phyloP scores from a whole-genome alignment of 2,329 filamentous ascomycete genomes.

The Diaporthe citri region DNA sequence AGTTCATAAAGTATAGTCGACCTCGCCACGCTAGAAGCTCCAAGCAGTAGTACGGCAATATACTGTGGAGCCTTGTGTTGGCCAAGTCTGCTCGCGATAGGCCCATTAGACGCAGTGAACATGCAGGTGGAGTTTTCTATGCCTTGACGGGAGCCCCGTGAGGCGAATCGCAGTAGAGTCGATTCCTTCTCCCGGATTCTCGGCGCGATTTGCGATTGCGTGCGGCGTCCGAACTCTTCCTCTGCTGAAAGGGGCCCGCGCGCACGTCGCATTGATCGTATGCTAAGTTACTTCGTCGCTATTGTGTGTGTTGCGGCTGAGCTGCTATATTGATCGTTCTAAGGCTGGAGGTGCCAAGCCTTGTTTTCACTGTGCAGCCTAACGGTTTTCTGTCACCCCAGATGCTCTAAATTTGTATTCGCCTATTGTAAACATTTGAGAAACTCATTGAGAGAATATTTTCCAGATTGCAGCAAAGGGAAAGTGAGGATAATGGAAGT shows the following conservation, averaged over 20 bases:
- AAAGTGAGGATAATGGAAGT: too few species aligned
- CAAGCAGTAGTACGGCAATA: neutral
- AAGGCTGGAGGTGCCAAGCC: slow-evolving; percentile 6
- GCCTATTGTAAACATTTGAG: too few species aligned
- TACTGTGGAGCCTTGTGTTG: neutral
- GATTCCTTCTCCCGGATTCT: neutral
- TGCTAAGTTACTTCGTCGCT: neutral
- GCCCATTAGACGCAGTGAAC: neutral
- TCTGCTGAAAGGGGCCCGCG: neutral
- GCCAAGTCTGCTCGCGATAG: slow-evolving; percentile 1
- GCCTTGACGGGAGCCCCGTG: neutral
- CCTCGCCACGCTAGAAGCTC: neutral
- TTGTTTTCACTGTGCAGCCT: neutral
- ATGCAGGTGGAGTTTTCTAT: slow-evolving; percentile 2
- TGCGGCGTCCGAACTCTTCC: neutral
- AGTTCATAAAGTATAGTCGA: neutral
- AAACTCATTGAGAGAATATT: fast-evolving
- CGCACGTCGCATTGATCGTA: neutral
- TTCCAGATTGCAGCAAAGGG: neutral
- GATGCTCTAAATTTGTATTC: neutral
- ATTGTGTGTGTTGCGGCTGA: slow-evolving; percentile 3
- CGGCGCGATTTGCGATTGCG: slow-evolving; percentile 3
- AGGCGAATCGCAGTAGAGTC: slow-evolving; percentile 4
- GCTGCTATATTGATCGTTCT: neutral
- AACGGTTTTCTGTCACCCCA: neutral